A percentile compares a stretch with the other conserved stretches of the same genome.
Evolutionary conservation across 208 protist species (phyloP).

Genomic region (Novymonas esmeraldas): DNA sequence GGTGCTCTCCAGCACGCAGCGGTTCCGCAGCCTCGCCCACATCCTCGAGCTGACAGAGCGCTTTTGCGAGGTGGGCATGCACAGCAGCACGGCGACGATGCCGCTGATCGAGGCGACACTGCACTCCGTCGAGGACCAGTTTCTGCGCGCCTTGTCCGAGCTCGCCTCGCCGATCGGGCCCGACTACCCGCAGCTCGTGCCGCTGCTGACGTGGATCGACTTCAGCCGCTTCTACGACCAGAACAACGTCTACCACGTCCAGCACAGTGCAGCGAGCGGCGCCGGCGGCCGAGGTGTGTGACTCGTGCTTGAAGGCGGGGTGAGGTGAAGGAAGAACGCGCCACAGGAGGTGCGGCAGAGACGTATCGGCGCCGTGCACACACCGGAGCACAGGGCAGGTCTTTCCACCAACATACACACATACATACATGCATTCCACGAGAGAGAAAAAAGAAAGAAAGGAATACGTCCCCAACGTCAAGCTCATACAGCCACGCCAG

Average conservation of each 20-base stretch:
- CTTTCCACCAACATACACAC: too few relatives aligned
- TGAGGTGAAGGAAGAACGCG: too few relatives aligned
- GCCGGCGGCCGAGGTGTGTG: background rate
- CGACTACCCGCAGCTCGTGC: constrained; percentile 85
- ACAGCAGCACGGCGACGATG: constrained; percentile 55
- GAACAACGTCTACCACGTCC: constrained; percentile 85
- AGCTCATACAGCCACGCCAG: too few relatives aligned
- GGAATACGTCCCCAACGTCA: too few relatives aligned
- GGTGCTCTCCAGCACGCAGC: constrained; percentile 66
- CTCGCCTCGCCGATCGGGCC: constrained; percentile 76
- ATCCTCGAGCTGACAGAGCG: constrained; percentile 72
- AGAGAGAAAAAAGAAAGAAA: too few relatives aligned
- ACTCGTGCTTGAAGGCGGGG: constrained; percentile 1
- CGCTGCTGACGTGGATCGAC: constrained; percentile 87
- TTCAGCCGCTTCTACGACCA: constrained; percentile 86
- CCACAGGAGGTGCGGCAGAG: too few relatives aligned
- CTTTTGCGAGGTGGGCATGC: constrained; percentile 80
- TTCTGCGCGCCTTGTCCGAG: constrained; percentile 71
- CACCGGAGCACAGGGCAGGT: too few relatives aligned
- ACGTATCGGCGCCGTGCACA: too few relatives aligned
- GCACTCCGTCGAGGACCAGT: constrained; percentile 64
- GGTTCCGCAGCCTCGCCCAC: constrained; percentile 72
- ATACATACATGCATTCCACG: too few relatives aligned
- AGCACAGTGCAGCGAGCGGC: constrained; percentile 38
- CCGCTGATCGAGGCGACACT: constrained; percentile 60